These are phyloP conservation scores for Calonectria henricotiae DNA, from an alignment of 2,329 filamentous ascomycete genomes.

Conservation along the genomic window DNA sequence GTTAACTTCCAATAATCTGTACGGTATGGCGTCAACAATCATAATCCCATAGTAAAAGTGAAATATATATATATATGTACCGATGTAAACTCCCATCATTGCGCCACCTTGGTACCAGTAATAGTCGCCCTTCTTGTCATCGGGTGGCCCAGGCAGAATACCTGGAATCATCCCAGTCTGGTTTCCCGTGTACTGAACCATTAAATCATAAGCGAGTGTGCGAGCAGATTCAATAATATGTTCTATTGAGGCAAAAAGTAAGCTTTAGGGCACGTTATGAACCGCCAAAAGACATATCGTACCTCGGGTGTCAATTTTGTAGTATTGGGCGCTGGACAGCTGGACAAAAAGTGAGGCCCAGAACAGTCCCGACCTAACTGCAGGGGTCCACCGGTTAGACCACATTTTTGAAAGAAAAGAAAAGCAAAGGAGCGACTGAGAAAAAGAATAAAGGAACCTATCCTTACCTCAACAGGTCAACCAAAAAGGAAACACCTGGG, in stretches of 20 bases:
- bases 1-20: constrained; percentile 78
- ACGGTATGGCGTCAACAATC: background rate
- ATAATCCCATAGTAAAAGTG: no score
- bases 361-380: constrained; percentile 41
- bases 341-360: constrained; percentile 40
- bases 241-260: constrained; percentile 53
- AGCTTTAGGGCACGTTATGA: background rate
- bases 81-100: constrained; percentile 78
- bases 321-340: constrained; percentile 50
- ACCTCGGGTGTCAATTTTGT: constrained; percentile 57
- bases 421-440: constrained; percentile 3
- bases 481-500: no score
- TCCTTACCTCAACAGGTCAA: background rate
- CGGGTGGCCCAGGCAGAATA: constrained; percentile 72
- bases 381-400: constrained; percentile 24
- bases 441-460: background rate
- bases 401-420: constrained; percentile 35
- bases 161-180: constrained; percentile 69
- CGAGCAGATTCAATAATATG: constrained; percentile 65
- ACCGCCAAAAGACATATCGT: background rate
- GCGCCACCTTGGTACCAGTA: constrained; percentile 85
- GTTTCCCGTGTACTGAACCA: constrained; percentile 69
- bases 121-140: constrained; percentile 68
- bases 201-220: constrained; percentile 67
- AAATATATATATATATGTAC: constrained; percentile 31